Percentiles rank a stretch among this genome's conserved stretches.
Conservation (phyloP, 106 monocot species). For the Platanthera guangdongensis region DNA sequence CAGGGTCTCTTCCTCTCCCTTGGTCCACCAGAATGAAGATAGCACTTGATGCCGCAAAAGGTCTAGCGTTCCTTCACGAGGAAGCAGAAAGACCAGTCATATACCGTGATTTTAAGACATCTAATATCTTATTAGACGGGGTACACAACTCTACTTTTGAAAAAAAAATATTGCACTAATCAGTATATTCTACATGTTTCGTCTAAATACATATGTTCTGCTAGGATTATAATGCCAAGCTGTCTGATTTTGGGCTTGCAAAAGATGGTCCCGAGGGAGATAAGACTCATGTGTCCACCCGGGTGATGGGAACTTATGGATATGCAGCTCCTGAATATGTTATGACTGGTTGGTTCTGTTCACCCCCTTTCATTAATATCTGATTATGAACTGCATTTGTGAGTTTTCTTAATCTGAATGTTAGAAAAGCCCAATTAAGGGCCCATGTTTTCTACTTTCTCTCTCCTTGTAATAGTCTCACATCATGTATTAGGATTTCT, state of each 20-base stretch:
- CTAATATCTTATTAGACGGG: conserved; percentile 38
- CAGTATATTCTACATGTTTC: too few species aligned
- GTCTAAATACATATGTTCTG: not conserved
- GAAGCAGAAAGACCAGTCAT: conserved; percentile 15
- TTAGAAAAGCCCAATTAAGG: too few species aligned
- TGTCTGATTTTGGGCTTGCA: conserved; percentile 32
- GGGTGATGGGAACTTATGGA: conserved; percentile 6
- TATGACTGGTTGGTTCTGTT: conserved; percentile 4
- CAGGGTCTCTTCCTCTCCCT: conserved; percentile 13
- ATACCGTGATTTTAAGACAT: conserved; percentile 20
- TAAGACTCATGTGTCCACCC: conserved; percentile 9
- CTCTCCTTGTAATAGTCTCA: too few species aligned
- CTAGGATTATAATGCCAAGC: conserved; percentile 55
- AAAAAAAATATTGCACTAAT: not conserved
- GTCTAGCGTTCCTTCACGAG: conserved; percentile 19
- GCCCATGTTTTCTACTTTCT: too few species aligned
- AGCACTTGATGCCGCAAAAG: conserved; percentile 19
- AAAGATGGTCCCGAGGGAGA: conserved; percentile 9
- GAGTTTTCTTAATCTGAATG: not conserved
- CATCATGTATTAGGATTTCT: too few species aligned
- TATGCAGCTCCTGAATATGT: conserved; percentile 9
- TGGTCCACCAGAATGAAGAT: conserved; percentile 18
- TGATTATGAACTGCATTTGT: not conserved
- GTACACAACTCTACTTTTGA: conserved; percentile 13
- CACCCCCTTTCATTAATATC: not conserved